Conservation (phyloP, 306 rosid genomes). For the Trichosanthes cucumerina region DNA sequence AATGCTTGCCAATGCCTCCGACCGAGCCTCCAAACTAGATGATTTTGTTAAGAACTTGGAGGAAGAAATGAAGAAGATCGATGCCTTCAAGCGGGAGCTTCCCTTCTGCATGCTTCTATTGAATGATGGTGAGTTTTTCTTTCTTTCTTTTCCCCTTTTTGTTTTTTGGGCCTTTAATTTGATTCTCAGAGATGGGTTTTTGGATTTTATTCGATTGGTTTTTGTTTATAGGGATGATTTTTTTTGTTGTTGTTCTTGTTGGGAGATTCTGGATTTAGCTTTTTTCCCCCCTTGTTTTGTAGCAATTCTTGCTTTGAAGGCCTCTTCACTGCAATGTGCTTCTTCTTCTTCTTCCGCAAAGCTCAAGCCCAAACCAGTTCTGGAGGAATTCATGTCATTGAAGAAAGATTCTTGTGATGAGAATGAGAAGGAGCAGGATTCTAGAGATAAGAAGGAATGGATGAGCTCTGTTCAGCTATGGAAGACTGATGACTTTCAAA, state of each 20-base stretch:
- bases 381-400: conserved; percentile 74
- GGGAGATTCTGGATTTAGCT: background rate
- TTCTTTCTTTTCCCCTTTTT: background rate
- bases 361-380: conserved; percentile 43
- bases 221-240: background rate
- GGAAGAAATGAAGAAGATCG: conserved; percentile 76
- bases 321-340: conserved; percentile 41
- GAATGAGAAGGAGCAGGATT: conserved; percentile 33
- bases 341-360: conserved; percentile 6
- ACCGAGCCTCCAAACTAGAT: conserved; percentile 32
- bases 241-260: background rate
- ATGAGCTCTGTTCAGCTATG: conserved; percentile 97
- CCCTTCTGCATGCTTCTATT: conserved; percentile 80
- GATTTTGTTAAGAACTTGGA: conserved; percentile 44
- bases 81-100: conserved; percentile 88
- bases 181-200: background rate
- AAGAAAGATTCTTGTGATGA: conserved; percentile 42
- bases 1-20: conserved; percentile 19
- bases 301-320: conserved; percentile 58
- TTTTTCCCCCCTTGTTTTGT: conserved; percentile 10
- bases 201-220: background rate
- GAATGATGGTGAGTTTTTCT: conserved; percentile 53
- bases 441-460: conserved; percentile 83
- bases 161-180: background rate
- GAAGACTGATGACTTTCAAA: conserved; percentile 31